Evolutionary conservation across 2,329 filamentous ascomycete genomes (phyloP).

Genomic region (Pestalotiopsis sp.): DNA sequence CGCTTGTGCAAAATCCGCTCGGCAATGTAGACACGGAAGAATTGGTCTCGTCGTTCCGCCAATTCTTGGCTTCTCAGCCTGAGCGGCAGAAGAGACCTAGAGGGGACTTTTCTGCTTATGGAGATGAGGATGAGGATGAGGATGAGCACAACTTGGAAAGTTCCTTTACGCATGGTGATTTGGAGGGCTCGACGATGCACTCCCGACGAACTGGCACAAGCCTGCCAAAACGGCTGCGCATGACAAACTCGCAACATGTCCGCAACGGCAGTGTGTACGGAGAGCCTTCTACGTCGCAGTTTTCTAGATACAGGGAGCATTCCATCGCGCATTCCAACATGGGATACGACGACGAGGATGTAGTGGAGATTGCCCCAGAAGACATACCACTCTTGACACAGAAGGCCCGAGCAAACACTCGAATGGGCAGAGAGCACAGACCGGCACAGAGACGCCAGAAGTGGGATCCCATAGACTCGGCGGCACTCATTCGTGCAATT

Average conservation of each 20-base stretch:
- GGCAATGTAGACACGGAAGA: not conserved
- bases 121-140: not conserved
- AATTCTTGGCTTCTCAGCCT: not conserved
- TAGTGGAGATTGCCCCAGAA: not conserved
- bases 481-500: slow-evolving; percentile 45
- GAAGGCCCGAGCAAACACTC: not conserved
- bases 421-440: slow-evolving; percentile 23
- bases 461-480: slow-evolving; percentile 47
- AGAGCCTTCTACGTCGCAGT: not conserved
- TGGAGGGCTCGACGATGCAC: not conserved
- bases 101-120: not conserved
- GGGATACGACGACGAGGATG: not conserved
- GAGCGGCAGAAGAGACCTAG: not conserved
- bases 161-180: no score
- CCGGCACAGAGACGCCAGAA: slow-evolving; percentile 34
- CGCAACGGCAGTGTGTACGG: not conserved
- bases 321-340: not conserved
- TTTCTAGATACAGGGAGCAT: not conserved
- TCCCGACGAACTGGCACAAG: not conserved
- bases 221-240: not conserved
- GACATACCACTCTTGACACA: not conserved
- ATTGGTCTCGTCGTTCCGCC: not conserved
- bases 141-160: not conserved
- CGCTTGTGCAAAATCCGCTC: slow-evolving; percentile 11
- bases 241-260: not conserved